Percentiles rank a stretch among this genome's conserved stretches.
These are phyloP conservation scores for Neofusicoccum sp. DNA, from an alignment of 2,329 filamentous ascomycete species.

Conservation along the genomic window DNA sequence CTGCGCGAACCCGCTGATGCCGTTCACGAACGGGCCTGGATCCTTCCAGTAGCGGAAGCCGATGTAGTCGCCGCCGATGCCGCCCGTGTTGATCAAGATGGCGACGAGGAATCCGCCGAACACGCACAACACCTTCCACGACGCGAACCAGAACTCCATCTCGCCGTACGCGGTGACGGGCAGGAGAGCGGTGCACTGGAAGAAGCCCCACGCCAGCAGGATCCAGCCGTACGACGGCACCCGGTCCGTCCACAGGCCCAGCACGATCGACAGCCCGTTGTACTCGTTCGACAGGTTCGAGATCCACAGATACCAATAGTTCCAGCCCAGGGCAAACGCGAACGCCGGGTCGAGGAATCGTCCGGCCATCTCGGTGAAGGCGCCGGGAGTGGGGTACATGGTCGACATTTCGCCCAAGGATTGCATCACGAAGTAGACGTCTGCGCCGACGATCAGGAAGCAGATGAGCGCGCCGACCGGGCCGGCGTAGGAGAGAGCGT, in stretches of 20 bases:
- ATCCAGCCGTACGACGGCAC: conserved; percentile 57
- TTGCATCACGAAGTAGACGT: conserved; percentile 47
- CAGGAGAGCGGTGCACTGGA: conserved; percentile 20
- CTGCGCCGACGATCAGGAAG: conserved; percentile 17
- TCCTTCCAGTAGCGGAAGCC: conserved; percentile 41
- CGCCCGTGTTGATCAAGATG: conserved; percentile 24
- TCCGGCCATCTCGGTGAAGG: conserved; percentile 55
- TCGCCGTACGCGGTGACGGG: conserved; percentile 32
- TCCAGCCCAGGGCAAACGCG: conserved; percentile 70
- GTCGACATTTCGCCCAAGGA: conserved; percentile 73
- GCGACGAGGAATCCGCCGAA: conserved; percentile 44
- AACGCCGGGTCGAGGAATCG: conserved; percentile 74
- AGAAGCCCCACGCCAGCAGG: conserved; percentile 50
- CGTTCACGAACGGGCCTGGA: conserved; percentile 41
- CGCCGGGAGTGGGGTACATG: conserved; percentile 67
- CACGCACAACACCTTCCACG: conserved; percentile 28
- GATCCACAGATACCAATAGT: conserved; percentile 63
- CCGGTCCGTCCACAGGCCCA: conserved; percentile 60
- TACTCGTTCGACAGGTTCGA: conserved; percentile 53
- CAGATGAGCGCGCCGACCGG: background rate
- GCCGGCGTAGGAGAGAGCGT: background rate
- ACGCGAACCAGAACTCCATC: conserved; percentile 47
- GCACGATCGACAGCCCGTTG: conserved; percentile 33
- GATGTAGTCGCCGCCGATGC: conserved; percentile 33
- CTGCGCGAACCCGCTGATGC: conserved; percentile 41